Base-by-base conservation (phyloP, 139 green algal species). In the Choricystis sp. region DNA sequence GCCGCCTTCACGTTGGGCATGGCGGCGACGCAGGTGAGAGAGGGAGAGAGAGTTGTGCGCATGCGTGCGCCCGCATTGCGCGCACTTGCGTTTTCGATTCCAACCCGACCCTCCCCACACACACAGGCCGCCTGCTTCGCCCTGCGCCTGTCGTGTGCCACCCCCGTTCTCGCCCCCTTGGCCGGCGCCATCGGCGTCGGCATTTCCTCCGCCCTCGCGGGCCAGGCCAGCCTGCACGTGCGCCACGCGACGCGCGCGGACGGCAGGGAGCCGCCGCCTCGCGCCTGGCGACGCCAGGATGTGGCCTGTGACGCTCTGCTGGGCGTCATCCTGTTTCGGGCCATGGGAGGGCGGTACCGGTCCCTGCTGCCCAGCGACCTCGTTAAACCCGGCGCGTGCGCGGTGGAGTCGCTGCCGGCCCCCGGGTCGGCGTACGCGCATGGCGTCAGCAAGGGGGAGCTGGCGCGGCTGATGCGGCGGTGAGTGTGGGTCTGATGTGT, bases 301-400 rank as follows among this genome's bases (percentile, higher is more conserved):
- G 22, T 78, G 19, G 4, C 73, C 19, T 24, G 81, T 9, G 80
- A 90, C 63, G 74, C 79, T 0, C 31, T 70, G 23, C 58, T 87
- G 29, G 83, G 83, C 28, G 60, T 84, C 3, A 57, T 62, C 9
- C 26, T 82, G 22, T 88, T 78, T 70, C 86, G 83, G 77, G 60
- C 73, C 14, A 71, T 87, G 68, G 80, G 83, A 5, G 81, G 84
- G 2, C 68, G 72, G 21, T 86, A 85, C 63, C 62, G 75, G 25
- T 79, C 57, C 26, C 25, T 87, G n/a, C 78, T 90, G 75, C 83
- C 85, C n/a, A 86, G 76, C 59, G 73, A 89, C 73, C 65, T 90
- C 24, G 63, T 68, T 24, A 69, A 77, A 52, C 70, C 72, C 0
- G 85, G 85, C 9, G 85, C 85, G 16, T 71, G 81, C 23, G 81